phyloP scores from a whole-genome alignment of 2,329 filamentous ascomycete species.

The Colletotrichum sp. region DNA sequence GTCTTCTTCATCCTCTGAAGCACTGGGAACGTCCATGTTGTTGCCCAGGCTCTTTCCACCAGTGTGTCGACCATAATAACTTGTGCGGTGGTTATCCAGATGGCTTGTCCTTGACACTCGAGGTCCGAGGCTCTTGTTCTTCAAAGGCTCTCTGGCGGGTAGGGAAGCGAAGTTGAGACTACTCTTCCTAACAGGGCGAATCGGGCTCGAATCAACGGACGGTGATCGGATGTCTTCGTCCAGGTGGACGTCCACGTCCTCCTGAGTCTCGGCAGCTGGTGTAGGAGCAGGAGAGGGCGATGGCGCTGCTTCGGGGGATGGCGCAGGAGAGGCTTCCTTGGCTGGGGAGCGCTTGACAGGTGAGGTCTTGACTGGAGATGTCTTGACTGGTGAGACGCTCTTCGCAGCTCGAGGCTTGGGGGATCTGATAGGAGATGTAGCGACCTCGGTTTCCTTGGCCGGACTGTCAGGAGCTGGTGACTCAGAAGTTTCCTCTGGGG shows the following conservation, averaged over 20 bases:
- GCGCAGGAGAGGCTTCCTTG: conserved; percentile 25
- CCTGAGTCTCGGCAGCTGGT: background rate
- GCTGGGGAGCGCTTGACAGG: conserved; percentile 24
- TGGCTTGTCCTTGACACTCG: conserved; percentile 80
- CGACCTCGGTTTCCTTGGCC: background rate
- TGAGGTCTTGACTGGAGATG: conserved; percentile 23
- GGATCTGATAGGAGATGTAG: conserved; percentile 18
- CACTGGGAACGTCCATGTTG: conserved; percentile 46
- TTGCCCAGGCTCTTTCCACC: conserved; percentile 73
- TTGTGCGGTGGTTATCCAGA: conserved; percentile 73
- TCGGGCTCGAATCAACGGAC: conserved; percentile 75
- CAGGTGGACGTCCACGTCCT: conserved; percentile 30
- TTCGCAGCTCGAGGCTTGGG: conserved; percentile 25
- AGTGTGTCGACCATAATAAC: conserved; percentile 75
- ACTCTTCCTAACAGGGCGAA: conserved; percentile 84
- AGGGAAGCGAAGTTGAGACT: conserved; percentile 94
- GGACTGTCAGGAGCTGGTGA: conserved; percentile 23
- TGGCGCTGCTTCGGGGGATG: background rate
- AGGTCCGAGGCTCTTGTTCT: conserved; percentile 81
- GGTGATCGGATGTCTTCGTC: conserved; percentile 60
- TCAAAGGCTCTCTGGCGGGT: conserved; percentile 86
- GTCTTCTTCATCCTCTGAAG: conserved; percentile 50
- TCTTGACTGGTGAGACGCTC: conserved; percentile 24
- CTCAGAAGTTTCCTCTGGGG: conserved; percentile 17
- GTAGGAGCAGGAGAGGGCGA: background rate